Evolutionary conservation across 495 filamentous ascomycete genomes (phyloP), one percentile per base, ranked within the genome.

Genomic region (Aspergillus asperescens): DNA sequence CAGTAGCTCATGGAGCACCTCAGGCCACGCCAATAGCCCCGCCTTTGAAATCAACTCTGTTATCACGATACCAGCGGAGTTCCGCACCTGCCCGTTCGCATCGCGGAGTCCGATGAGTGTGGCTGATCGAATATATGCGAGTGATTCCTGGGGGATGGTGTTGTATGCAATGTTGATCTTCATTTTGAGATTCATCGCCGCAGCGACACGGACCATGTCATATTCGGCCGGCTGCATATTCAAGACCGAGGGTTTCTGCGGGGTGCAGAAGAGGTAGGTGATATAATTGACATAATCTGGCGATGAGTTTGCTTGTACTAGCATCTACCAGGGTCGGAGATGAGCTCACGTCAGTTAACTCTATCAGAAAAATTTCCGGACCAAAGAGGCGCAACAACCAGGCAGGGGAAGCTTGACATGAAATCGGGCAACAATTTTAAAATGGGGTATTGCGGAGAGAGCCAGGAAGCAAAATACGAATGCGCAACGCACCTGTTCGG

Each of bases 211-310:
- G 47, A 95, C 85, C 27, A 86, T 65, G 62, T 85, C 81, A 68
- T 85, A 93, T 49, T 66, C 86, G 73, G 22, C 73, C 61, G 37
- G 64, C 34, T 57, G 73, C 60, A 86, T 79, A 20, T 74, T 75
- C 41, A 91, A 61, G 1, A 71, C 75, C 9, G 77, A 58, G 13
- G 86, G 82, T 28, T 78, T 71, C 50, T 83, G 76, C 50, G 81
- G 68, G 46, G 83, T 89, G 42, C 85, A 88, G 66, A 94, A 87
- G 16, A 99, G 79, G 64, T 90, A 96, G 43, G 89, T 86, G 41
- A 99, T 81, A 66, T 99, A 99, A 69, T 96, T 96, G 71, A 92
- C 88, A 76, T 96, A 89, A 67, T 96, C 92, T 7, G 92, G 92
- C 13, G 85, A 94, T 12, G 81, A 73, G 65, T 90, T 92, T 29